Base-by-base conservation (phyloP, 192 early-diverging fungal genomes). In the Entomortierella chlamydospora region DNA sequence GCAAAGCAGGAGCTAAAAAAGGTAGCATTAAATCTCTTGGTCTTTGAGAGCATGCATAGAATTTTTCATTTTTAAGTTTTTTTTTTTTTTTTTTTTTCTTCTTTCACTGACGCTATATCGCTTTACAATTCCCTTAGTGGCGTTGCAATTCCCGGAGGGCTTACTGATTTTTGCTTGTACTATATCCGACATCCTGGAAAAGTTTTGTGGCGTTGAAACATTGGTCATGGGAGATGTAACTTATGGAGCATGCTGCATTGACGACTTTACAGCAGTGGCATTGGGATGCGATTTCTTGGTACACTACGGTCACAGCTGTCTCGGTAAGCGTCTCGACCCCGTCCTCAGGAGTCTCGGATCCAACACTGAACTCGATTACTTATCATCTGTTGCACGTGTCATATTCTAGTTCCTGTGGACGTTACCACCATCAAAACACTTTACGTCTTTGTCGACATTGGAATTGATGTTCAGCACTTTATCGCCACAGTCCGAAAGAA, bases 361-460 rank as follows among this genome's bases (percentile, higher is more conserved):
- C 5, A 20, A 15, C 23, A 6, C 1, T 4, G 9, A 28, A 4
- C 6, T 13, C 52, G 26, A 4, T 18, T 54, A 8, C 52, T 54
- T 8, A 54, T 18, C 9, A 26, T 13, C 11, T 10, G 22, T 0
- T 45, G 20, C 28, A 2, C 17, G 18, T 43, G 34, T 12, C n/a
- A 54, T 28, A 20, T 28, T 26, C 12, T 76, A 91, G 93, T 99
- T 5, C 98, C 98, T 0, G 95, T 99, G 53, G 93, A 95, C 67
- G 87, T 97, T 5, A 99, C 98, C 3, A 90, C 90, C 5, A 94
- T 98, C 73, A 97, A 96, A 69, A 97, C 95, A 17, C 84, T 99
- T 42, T 99, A 99, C 68, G 95, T 99, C 6, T 99, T 99, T 91
- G 98, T 99, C 13, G 98, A 99, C 57, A 99, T 99, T 83, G 92